Conservation (phyloP, 2,329 filamentous ascomycete species). For the Cyphellophora europaea region DNA sequence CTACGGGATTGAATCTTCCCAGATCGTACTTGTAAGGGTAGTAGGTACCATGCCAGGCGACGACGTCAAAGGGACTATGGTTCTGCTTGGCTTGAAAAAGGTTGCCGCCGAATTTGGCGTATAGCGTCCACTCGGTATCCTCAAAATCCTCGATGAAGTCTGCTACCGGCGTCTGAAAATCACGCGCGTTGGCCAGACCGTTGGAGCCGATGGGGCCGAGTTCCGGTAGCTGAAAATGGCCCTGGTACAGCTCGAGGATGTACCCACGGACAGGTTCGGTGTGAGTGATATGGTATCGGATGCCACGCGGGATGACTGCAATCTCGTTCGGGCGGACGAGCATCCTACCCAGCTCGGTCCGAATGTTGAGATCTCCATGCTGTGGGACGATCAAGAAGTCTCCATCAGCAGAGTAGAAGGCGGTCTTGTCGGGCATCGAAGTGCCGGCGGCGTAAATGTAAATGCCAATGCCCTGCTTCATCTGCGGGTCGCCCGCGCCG, state of each 20-base stretch:
- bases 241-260: conserved; percentile 64
- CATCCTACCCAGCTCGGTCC: conserved; percentile 66
- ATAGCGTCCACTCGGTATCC: conserved; percentile 43
- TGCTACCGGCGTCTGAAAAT: conserved; percentile 66
- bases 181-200: conserved; percentile 63
- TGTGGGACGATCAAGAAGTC: conserved; percentile 70
- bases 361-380: conserved; percentile 63
- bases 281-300: conserved; percentile 62
- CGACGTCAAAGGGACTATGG: conserved; percentile 69
- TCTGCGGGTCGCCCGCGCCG: conserved; percentile 67
- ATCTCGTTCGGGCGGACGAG: conserved; percentile 73
- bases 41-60: conserved; percentile 73
- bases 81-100: conserved; percentile 57
- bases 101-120: conserved; percentile 57
- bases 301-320: conserved; percentile 62
- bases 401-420: conserved; percentile 78
- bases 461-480: conserved; percentile 71
- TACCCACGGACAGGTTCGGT: conserved; percentile 59
- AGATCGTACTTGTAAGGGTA: conserved; percentile 77
- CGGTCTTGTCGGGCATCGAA: conserved; percentile 63
- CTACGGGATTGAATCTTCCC: conserved; percentile 65
- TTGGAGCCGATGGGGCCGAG: conserved; percentile 66
- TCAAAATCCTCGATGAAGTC: conserved; percentile 53
- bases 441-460: conserved; percentile 71
- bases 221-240: conserved; percentile 62